These are phyloP conservation scores for Trypanosoma melophagium DNA, from an alignment of 208 protist genomes.

Conservation along the genomic window DNA sequence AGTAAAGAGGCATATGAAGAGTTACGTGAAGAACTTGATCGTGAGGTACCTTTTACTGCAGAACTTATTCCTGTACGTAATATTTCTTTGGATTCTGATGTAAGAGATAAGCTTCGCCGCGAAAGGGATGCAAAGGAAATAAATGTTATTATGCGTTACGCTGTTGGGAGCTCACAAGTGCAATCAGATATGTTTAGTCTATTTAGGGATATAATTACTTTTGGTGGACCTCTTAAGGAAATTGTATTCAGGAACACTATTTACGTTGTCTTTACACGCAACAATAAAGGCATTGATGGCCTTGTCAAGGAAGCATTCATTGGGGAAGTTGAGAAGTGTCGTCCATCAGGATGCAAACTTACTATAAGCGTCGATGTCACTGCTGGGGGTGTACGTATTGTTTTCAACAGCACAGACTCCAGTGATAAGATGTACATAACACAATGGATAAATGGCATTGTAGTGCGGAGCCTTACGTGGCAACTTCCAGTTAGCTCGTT, in stretches of 20 bases:
- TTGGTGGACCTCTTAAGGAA: constrained; percentile 52
- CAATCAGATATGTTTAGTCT: constrained; percentile 88
- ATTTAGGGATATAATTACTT: constrained; percentile 63
- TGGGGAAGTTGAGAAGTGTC: constrained; percentile 68
- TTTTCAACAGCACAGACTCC: constrained; percentile 47
- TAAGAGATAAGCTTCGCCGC: constrained; percentile 55
- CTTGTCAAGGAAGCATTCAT: constrained; percentile 38
- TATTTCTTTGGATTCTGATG: constrained; percentile 55
- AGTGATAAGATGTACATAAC: constrained; percentile 52
- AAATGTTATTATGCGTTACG: constrained; percentile 53
- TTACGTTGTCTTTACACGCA: constrained; percentile 56
- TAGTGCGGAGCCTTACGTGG: constrained; percentile 78
- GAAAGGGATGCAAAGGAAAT: constrained; percentile 79
- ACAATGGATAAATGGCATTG: constrained; percentile 76
- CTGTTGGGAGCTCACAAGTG: constrained; percentile 75
- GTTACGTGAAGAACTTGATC: constrained; percentile 57
- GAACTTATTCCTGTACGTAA: constrained; percentile 83
- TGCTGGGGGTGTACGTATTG: constrained; percentile 41
- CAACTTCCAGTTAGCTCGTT: constrained; percentile 48
- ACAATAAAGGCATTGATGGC: constrained; percentile 79
- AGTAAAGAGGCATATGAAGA: constrained; percentile 22
- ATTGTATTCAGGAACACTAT: constrained; percentile 76
- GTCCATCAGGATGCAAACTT: constrained; percentile 50
- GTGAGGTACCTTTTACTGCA: constrained; percentile 77
- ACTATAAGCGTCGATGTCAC: constrained; percentile 37